Percentiles rank a stretch among this genome's conserved stretches.
Evolutionary conservation across 1,284 basidiomycete species (phyloP).

Genomic region (Amylostereum areolatum): DNA sequence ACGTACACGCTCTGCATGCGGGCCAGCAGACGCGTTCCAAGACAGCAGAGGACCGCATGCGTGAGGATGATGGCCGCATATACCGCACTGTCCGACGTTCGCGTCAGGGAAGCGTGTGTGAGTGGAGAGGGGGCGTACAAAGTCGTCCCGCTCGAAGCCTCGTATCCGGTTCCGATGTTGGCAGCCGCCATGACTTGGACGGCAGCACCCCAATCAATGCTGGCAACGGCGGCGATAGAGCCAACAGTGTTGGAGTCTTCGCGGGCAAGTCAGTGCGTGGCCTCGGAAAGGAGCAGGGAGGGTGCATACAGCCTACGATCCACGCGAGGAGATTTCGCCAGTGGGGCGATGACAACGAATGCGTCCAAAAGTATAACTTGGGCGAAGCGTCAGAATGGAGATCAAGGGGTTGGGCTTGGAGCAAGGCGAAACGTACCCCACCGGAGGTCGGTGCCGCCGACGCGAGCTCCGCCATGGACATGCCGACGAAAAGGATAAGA

Average conservation of each 20-base stretch:
- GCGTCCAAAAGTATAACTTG: conserved; percentile 76
- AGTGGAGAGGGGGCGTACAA: conserved; percentile 38
- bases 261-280: conserved; percentile 1
- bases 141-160: conserved; percentile 48
- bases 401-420: background rate
- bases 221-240: conserved; percentile 61
- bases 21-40: conserved; percentile 62
- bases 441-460: conserved; percentile 72
- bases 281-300: background rate
- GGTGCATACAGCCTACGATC: conserved; percentile 66
- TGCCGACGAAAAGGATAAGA: conserved; percentile 56
- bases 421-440: conserved; percentile 40
- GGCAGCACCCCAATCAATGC: conserved; percentile 74
- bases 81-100: conserved; percentile 39
- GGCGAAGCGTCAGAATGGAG: no score
- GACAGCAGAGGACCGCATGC: conserved; percentile 59
- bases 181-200: conserved; percentile 67
- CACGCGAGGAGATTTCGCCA: conserved; percentile 67
- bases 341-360: conserved; percentile 56
- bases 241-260: conserved; percentile 72
- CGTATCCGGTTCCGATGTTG: conserved; percentile 51
- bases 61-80: conserved; percentile 53
- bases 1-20: conserved; percentile 73
- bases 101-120: background rate
- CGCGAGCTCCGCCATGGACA: conserved; percentile 67